Conservation (phyloP, 257 asterid species). For the Ocimum tenuiflorum region DNA sequence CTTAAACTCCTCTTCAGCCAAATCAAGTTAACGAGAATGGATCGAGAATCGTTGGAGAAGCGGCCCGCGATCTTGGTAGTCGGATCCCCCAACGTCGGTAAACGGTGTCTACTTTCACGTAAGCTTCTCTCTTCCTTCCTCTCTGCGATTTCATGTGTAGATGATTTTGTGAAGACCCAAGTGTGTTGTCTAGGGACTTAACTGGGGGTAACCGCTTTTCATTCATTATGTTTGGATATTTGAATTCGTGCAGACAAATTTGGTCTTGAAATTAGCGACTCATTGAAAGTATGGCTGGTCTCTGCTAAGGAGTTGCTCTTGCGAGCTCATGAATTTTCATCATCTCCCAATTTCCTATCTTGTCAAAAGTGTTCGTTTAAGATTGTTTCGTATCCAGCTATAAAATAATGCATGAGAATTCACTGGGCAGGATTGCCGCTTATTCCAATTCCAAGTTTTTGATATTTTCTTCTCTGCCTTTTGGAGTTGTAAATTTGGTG, state of each 20-base stretch:
- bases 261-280: background rate
- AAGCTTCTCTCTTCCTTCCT: slow-evolving; percentile 22
- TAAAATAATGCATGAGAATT: background rate
- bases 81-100: slow-evolving; percentile 83
- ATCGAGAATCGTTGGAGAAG: slow-evolving; percentile 49
- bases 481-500: background rate
- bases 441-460: background rate
- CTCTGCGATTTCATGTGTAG: background rate
- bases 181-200: too few relatives aligned
- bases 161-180: background rate
- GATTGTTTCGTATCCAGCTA: background rate
- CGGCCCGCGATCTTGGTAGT: slow-evolving; percentile 64
- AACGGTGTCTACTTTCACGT: slow-evolving; percentile 81
- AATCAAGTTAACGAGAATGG: slow-evolving; percentile 14
- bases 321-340: background rate
- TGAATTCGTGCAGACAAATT: background rate
- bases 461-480: background rate
- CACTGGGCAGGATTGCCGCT: background rate
- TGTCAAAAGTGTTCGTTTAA: background rate
- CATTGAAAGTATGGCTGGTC: background rate
- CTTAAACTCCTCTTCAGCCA: background rate
- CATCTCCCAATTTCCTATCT: background rate
- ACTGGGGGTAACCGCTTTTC: background rate
- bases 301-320: background rate
- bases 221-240: background rate